Conservation (phyloP, 139 green algal genomes). For the Diplosphaera chodatii region DNA sequence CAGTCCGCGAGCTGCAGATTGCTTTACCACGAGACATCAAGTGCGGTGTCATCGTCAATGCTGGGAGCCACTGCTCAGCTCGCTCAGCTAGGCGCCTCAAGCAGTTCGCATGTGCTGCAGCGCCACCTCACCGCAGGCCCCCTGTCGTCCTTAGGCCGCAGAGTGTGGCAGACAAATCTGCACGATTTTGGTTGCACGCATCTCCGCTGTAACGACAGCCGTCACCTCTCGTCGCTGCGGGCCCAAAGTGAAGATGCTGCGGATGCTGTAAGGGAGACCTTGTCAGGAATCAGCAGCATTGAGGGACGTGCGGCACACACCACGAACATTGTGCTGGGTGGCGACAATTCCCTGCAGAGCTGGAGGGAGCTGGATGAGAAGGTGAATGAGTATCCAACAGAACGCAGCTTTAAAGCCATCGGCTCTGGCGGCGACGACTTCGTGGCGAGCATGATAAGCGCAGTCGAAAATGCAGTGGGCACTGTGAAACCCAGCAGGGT, state of each 20-base stretch:
- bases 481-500: slow-evolving; percentile 28
- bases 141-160: too few species aligned
- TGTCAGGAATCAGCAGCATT: not conserved
- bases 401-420: slow-evolving; percentile 43
- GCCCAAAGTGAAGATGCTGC: not conserved
- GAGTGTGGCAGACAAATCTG: too few species aligned
- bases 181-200: too few species aligned
- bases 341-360: slow-evolving; percentile 21
- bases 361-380: slow-evolving; percentile 40
- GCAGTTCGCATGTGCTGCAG: too few species aligned
- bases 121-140: too few species aligned
- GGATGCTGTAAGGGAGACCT: not conserved
- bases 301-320: slow-evolving; percentile 9
- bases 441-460: slow-evolving; percentile 16
- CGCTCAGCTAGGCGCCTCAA: too few species aligned
- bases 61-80: too few species aligned
- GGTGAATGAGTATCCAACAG: slow-evolving; percentile 35
- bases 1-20: too few species aligned
- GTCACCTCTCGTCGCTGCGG: too few species aligned
- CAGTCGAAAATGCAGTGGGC: slow-evolving; percentile 38
- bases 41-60: too few species aligned
- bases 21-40: too few species aligned
- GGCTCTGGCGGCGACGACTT: slow-evolving; percentile 35
- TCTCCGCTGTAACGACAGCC: too few species aligned
- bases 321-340: slow-evolving; percentile 40